These are phyloP conservation scores for Passalora sequoiae DNA, from an alignment of 2,329 filamentous ascomycete species.

Conservation along the genomic window DNA sequence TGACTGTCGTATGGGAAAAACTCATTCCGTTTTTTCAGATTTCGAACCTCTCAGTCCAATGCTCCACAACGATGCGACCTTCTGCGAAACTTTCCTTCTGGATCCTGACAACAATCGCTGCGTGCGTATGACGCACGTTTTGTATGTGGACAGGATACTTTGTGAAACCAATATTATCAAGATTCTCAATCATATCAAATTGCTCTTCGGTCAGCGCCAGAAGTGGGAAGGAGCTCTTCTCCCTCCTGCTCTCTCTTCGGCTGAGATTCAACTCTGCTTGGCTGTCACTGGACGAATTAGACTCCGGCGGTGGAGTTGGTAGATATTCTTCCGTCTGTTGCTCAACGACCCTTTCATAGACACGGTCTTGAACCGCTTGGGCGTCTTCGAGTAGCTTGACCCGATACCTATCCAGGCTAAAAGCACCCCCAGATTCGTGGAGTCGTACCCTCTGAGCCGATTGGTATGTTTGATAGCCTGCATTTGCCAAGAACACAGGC, in stretches of 20 bases:
- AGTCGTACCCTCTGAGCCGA: constrained; percentile 69
- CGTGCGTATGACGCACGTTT: constrained; percentile 74
- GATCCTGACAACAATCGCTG: constrained; percentile 78
- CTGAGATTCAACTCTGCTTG: constrained; percentile 8
- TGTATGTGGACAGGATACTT: constrained; percentile 67
- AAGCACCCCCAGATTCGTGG: constrained; percentile 61
- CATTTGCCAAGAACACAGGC: constrained; percentile 67
- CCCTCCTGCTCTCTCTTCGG: constrained; percentile 23
- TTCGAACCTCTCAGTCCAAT: constrained; percentile 75
- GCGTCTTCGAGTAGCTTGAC: constrained; percentile 71
- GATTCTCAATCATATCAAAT: constrained; percentile 74
- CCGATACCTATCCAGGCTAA: constrained; percentile 65
- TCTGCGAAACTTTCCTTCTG: constrained; percentile 66
- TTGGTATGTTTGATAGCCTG: constrained; percentile 68
- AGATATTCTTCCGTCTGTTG: constrained; percentile 66
- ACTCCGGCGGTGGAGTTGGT: constrained; percentile 40
- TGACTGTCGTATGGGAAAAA: too few species aligned
- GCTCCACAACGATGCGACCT: constrained; percentile 69
- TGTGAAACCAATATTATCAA: constrained; percentile 60
- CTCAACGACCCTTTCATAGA: constrained; percentile 67
- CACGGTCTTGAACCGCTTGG: constrained; percentile 69
- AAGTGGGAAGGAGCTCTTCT: constrained; percentile 50
- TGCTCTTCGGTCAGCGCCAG: constrained; percentile 74
- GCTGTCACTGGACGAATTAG: constrained; percentile 8
- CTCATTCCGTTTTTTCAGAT: constrained; percentile 43